These are phyloP conservation scores for Allantophomopsis lycopodina DNA, from an alignment of 2,329 filamentous ascomycete species.

Conservation along the genomic window DNA sequence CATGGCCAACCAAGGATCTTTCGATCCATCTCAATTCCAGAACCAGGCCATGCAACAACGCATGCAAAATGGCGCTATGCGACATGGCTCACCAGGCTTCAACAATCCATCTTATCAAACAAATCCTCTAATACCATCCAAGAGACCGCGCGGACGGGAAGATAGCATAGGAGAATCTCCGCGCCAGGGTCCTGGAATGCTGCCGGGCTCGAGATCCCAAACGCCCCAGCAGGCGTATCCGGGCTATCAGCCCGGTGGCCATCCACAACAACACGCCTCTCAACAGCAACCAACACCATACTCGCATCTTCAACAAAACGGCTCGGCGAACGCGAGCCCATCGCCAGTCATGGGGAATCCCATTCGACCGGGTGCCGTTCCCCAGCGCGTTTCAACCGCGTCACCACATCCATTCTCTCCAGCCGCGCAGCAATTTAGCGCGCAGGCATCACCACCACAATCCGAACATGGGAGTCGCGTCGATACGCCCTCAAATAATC, in stretches of 20 bases:
- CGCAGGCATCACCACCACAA: slow-evolving; percentile 62
- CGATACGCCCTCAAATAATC: slow-evolving; percentile 58
- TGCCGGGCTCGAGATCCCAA: slow-evolving; percentile 77
- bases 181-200: slow-evolving; percentile 56
- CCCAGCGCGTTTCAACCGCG: slow-evolving; percentile 75
- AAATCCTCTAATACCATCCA: slow-evolving; percentile 78
- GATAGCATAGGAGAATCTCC: slow-evolving; percentile 79
- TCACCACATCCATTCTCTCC: slow-evolving; percentile 88
- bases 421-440: slow-evolving; percentile 55
- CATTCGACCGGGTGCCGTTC: slow-evolving; percentile 53
- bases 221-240: slow-evolving; percentile 74
- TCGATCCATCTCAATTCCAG: slow-evolving; percentile 36
- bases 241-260: slow-evolving; percentile 51
- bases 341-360: slow-evolving; percentile 88
- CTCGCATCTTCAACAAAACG: slow-evolving; percentile 69
- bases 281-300: slow-evolving; percentile 54
- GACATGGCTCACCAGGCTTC: slow-evolving; percentile 70
- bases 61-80: slow-evolving; percentile 74
- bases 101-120: slow-evolving; percentile 71
- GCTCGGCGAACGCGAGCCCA: slow-evolving; percentile 73
- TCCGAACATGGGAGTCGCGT: slow-evolving; percentile 56
- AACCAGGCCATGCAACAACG: slow-evolving; percentile 35
- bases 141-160: slow-evolving; percentile 68
- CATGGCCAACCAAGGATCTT: slow-evolving; percentile 44
- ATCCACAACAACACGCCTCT: slow-evolving; percentile 40